Evolutionary conservation across 225 moss, liverwort and hornwort species (phyloP).

Genomic region (Rhytidiadelphus loreus): DNA sequence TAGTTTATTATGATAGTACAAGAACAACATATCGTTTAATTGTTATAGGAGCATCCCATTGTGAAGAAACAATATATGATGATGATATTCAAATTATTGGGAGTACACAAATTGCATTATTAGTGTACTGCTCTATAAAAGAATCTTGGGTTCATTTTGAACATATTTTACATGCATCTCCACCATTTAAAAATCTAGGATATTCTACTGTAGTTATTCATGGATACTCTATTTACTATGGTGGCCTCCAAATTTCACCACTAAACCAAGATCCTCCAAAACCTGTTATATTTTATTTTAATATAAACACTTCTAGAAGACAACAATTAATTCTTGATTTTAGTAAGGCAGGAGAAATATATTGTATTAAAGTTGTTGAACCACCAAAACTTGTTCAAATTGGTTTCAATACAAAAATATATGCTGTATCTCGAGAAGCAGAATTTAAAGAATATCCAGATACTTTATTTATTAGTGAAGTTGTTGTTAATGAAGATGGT

Average conservation of each 20-base stretch:
- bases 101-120: not conserved
- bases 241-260: not conserved
- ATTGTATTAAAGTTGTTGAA: not conserved
- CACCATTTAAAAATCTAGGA: not conserved
- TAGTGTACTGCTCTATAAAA: not conserved
- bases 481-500: not conserved
- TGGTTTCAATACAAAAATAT: not conserved
- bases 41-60: not conserved
- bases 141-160: conserved; percentile 1
- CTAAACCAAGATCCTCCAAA: not conserved
- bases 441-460: not conserved
- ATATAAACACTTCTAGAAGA: not conserved
- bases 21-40: not conserved
- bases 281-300: conserved; percentile 3
- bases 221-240: not conserved
- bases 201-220: not conserved
- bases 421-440: not conserved
- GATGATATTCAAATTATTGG: not conserved
- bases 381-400: conserved; percentile 15
- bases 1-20: not conserved
- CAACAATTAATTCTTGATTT: not conserved
- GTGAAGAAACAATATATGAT: not conserved
- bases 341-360: not conserved
- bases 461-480: not conserved
- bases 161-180: not conserved